Base-by-base conservation (phyloP, 805 yeast species). In the Candida koratica region DNA sequence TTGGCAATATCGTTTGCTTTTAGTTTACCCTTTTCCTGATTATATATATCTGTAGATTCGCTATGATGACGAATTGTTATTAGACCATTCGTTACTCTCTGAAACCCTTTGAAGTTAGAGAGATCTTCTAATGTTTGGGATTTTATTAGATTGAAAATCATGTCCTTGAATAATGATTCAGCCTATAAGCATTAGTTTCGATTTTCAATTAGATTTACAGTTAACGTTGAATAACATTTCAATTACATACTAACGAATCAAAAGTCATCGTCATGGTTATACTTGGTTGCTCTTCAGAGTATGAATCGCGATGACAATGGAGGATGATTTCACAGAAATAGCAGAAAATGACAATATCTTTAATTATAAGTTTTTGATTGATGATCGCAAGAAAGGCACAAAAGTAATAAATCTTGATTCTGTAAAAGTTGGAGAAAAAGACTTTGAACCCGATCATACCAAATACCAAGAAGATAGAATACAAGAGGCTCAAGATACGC, bases 371-470 rank as follows among this genome's bases (percentile, higher is more conserved):
- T 37, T 41, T 20, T 36, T 53, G 5, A 37, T 19, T 4, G 32
- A 29, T 13, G n/a, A n/a, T n/a, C n/a, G n/a, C n/a, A 29, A 29
- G 20, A 18, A 19, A 10, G 32, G 25, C 4, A 18, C 13, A 13
- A 29, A 29, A 6, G 20, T 14, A 13, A 13, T 19, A 18, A 19
- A 18, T 19, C 3, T 35, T 25, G 39, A 38, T 11, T 12, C 17
- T 3, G 42, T 80, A 2, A 82, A 78, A 45, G 63, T 90, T 42
- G 95, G 96, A 2, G 88, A 79, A 39, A 89, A 89, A 53, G 95
- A 85, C 46, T 84, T 78, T 46, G 95, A 79, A 41, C 95, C 94
- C 0, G 90, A 82, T 52, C 87, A 85, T 0, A 79, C 88, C 0
- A 47, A 50, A 5, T 52, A 64, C 5, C 93, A 84, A 53, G 53